Evolutionary conservation across 345 rosid genomes (phyloP).

Genomic region (Orychophragmus violaceus): DNA sequence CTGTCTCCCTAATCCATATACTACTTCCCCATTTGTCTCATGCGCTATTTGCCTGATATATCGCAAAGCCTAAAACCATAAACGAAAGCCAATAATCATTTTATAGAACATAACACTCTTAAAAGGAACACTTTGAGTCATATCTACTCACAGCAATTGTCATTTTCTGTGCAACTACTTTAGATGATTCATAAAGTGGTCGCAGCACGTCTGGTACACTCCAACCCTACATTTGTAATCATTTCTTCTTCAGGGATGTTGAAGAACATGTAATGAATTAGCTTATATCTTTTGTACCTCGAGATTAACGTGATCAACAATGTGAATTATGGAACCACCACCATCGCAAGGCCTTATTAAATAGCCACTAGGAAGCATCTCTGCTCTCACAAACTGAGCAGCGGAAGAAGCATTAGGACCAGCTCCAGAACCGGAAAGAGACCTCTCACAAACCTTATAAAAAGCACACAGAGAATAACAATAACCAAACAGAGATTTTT

Average conservation of each 20-base stretch:
- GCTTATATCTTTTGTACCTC: slow-evolving; percentile 76
- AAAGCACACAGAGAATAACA: neutral
- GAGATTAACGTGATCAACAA: slow-evolving; percentile 90
- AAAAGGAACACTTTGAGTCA: too few species aligned
- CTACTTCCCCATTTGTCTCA: slow-evolving; percentile 92
- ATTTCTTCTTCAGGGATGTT: neutral
- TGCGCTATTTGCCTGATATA: slow-evolving; percentile 88
- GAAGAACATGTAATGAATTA: neutral
- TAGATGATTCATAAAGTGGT: slow-evolving; percentile 94
- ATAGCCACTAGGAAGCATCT: slow-evolving; percentile 93
- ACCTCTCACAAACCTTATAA: slow-evolving; percentile 86
- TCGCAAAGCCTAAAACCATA: slow-evolving; percentile 51
- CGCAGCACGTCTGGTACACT: slow-evolving; percentile 96
- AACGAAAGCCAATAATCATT: too few species aligned
- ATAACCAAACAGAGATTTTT: too few species aligned
- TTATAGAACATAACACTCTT: too few species aligned
- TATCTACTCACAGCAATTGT: slow-evolving; percentile 38
- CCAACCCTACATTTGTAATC: slow-evolving; percentile 57
- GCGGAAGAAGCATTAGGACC: slow-evolving; percentile 73
- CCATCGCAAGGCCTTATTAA: slow-evolving; percentile 95
- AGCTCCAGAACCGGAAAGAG: slow-evolving; percentile 94
- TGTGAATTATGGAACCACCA: slow-evolving; percentile 96
- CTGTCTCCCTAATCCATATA: slow-evolving; percentile 83
- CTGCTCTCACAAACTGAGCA: slow-evolving; percentile 92
- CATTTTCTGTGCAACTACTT: slow-evolving; percentile 86